Evolutionary conservation across 2,329 filamentous ascomycete genomes (phyloP).

Genomic region (Fusarium fujikuroi): DNA sequence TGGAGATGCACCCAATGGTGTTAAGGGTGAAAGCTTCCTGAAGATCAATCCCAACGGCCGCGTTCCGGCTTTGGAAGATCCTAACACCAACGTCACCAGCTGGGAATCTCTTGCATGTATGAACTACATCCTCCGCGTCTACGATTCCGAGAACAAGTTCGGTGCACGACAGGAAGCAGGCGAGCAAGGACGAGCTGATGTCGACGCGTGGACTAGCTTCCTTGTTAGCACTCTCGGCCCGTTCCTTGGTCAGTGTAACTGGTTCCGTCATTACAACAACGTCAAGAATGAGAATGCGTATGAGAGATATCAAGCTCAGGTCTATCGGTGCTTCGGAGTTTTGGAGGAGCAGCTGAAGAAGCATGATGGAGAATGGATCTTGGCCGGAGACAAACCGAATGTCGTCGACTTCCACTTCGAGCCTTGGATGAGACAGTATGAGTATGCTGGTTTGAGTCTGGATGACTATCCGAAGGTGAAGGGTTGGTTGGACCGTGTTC

Average conservation of each 20-base stretch:
- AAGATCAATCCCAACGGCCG: conserved; percentile 49
- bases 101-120: conserved; percentile 40
- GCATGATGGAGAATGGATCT: conserved; percentile 9
- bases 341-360: conserved; percentile 17
- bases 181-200: conserved; percentile 12
- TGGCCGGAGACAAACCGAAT: conserved; percentile 4
- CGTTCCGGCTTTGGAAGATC: conserved; percentile 46
- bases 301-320: conserved; percentile 10
- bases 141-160: conserved; percentile 30
- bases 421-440: conserved; percentile 14
- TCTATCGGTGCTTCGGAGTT: conserved; percentile 5
- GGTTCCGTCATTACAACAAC: conserved; percentile 16
- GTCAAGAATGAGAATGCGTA: conserved; percentile 20
- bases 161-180: conserved; percentile 2
- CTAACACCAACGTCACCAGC: conserved; percentile 47
- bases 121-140: conserved; percentile 35
- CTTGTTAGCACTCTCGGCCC: conserved; percentile 10
- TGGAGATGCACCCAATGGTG: conserved; percentile 17
- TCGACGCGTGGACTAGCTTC: conserved; percentile 24
- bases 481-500: conserved; percentile 11
- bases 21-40: conserved; percentile 43
- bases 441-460: conserved; percentile 2
- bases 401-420: conserved; percentile 28
- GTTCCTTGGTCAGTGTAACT: conserved; percentile 20
- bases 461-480: conserved; percentile 2